These are phyloP conservation scores for Polymyxa betae DNA, from an alignment of 208 protist species.

Conservation along the genomic window DNA sequence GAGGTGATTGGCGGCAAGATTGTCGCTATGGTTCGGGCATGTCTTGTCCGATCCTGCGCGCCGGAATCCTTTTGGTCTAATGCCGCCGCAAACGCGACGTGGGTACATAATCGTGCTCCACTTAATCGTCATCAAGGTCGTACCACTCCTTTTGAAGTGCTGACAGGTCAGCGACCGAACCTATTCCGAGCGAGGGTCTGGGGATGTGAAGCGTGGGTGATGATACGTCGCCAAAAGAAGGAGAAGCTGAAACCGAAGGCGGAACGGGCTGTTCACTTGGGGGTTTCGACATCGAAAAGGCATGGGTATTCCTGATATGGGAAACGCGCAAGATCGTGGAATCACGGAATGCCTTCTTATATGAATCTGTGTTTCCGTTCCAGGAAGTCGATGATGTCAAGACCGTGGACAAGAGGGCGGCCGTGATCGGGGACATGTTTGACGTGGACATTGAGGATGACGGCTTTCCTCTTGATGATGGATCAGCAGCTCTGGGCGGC, in stretches of 20 bases:
- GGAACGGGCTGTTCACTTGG: background rate
- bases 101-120: too few relatives aligned
- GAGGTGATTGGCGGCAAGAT: constrained; percentile 24
- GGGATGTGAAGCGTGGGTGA: constrained; percentile 36
- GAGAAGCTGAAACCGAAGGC: constrained; percentile 31
- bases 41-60: background rate
- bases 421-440: too few relatives aligned
- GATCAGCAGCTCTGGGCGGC: too few relatives aligned
- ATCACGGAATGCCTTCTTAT: background rate
- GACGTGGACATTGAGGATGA: too few relatives aligned
- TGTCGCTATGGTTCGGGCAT: background rate
- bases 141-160: constrained; percentile 7
- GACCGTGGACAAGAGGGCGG: background rate
- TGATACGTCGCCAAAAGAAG: background rate
- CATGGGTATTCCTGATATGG: background rate
- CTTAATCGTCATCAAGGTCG: background rate
- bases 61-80: too few relatives aligned
- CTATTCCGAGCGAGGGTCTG: background rate
- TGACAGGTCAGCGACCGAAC: constrained; percentile 31
- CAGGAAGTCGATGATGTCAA: background rate
- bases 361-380: background rate
- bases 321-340: background rate
- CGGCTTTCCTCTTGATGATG: too few relatives aligned
- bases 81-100: background rate
- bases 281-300: background rate